These are phyloP conservation scores for Aspergillus jensenii DNA, from an alignment of 2,329 filamentous ascomycete species.

Conservation along the genomic window DNA sequence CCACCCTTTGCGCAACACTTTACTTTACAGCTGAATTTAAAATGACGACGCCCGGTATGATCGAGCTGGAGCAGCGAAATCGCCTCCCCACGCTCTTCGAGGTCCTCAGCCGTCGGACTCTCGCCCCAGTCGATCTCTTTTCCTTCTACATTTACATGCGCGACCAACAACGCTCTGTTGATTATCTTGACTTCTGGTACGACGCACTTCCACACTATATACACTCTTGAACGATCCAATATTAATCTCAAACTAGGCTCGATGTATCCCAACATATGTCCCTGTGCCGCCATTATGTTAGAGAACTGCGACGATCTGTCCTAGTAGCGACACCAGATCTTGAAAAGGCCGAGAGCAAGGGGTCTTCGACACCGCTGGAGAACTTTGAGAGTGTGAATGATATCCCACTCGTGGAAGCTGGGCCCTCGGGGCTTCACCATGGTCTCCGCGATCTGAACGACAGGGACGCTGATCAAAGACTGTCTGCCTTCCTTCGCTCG, in stretches of 20 bases:
- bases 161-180: conserved; percentile 95
- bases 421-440: conserved; percentile 57
- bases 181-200: conserved; percentile 98
- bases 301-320: conserved; percentile 88
- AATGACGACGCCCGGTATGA: conserved; percentile 31
- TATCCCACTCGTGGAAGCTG: conserved; percentile 46
- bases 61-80: conserved; percentile 62
- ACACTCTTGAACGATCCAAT: not conserved
- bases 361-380: conserved; percentile 78
- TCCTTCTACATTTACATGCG: conserved; percentile 99
- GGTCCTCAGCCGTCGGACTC: conserved; percentile 88
- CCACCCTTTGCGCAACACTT: not conserved
- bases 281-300: conserved; percentile 90
- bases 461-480: conserved; percentile 79
- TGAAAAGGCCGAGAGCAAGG: conserved; percentile 76
- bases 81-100: conserved; percentile 93
- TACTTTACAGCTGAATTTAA: conserved; percentile 10
- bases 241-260: conserved; percentile 62
- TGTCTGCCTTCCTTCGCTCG: conserved; percentile 81
- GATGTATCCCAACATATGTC: conserved; percentile 99
- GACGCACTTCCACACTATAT: conserved; percentile 23
- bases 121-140: conserved; percentile 93
- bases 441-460: conserved; percentile 65
- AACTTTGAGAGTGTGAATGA: conserved; percentile 70
- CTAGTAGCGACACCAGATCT: conserved; percentile 89